These are phyloP conservation scores for Eragrostis tef DNA, from an alignment of 202 grass and related monocot species.

Conservation along the genomic window DNA sequence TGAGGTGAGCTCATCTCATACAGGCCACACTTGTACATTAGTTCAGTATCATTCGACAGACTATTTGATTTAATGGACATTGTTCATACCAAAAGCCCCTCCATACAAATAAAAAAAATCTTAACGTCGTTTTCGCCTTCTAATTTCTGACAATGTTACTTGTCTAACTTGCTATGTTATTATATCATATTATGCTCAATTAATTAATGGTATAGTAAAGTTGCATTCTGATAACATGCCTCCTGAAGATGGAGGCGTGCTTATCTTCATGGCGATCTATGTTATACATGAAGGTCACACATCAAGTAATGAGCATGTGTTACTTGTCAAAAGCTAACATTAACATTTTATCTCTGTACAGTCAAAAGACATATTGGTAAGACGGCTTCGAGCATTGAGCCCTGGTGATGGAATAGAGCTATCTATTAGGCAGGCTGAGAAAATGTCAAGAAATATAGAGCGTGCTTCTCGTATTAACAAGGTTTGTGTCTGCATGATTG, in stretches of 20 bases:
- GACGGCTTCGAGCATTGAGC: conserved; percentile 65
- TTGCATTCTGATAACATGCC: conserved; percentile 7
- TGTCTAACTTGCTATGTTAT: conserved; percentile 8
- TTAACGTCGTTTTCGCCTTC: conserved; percentile 7
- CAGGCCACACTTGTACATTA: conserved; percentile 24
- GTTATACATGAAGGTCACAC: background rate
- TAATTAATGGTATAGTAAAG: conserved; percentile 15
- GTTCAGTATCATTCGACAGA: conserved; percentile 8
- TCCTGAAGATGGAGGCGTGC: background rate
- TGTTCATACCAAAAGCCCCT: conserved; percentile 30
- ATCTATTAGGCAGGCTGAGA: conserved; percentile 91
- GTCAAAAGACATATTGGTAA: conserved; percentile 82
- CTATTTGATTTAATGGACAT: conserved; percentile 28
- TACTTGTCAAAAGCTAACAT: conserved; percentile 45
- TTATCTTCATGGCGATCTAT: conserved; percentile 31
- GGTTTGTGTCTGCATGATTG: conserved; percentile 51
- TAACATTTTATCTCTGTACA: conserved; percentile 47
- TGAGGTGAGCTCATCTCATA: conserved; percentile 64
- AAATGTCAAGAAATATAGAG: conserved; percentile 80
- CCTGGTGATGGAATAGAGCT: conserved; percentile 92
- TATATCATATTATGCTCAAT: background rate
- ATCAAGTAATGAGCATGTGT: conserved; percentile 31
- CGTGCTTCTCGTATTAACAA: conserved; percentile 70
- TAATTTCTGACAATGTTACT: conserved; percentile 10
- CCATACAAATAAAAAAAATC: conserved; percentile 13